A percentile compares a stretch with the other conserved stretches of the same genome.
phyloP scores from a whole-genome alignment of 1,284 basidiomycete species.

The Pulveroboletus sp. region DNA sequence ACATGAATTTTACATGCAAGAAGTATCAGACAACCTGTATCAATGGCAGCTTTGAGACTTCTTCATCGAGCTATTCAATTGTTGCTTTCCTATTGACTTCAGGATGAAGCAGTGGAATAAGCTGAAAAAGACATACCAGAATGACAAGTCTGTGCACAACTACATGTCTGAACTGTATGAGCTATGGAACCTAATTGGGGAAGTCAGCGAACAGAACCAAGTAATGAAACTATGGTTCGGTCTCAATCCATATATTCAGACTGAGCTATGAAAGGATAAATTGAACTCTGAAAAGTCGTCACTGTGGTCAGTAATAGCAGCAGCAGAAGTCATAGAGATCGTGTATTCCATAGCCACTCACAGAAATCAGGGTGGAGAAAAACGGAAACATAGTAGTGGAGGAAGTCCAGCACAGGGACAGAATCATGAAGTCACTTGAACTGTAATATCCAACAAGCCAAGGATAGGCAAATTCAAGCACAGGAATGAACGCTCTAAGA shows the following conservation, averaged over 20 bases:
- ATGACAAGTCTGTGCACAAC: slow-evolving; percentile 20
- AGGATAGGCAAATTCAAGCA: no score
- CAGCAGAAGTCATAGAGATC: no score
- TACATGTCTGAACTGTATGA: slow-evolving; percentile 29
- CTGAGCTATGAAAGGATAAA: slow-evolving; percentile 28
- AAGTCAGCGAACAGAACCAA: slow-evolving; percentile 23
- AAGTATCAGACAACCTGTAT: slow-evolving; percentile 31
- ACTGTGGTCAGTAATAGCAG: no score
- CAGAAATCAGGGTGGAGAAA: no score
- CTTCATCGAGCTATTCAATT: slow-evolving; percentile 34
- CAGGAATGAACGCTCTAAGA: no score
- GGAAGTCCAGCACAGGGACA: no score
- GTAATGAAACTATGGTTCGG: slow-evolving; percentile 41
- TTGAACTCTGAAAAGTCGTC: no score
- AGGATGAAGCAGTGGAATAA: background rate
- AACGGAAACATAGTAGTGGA: no score
- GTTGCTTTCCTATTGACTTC: slow-evolving; percentile 34
- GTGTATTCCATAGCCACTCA: no score
- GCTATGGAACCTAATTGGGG: slow-evolving; percentile 32
- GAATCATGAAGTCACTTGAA: no score
- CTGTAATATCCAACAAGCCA: no score
- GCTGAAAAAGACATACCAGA: slow-evolving; percentile 20
- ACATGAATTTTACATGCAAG: slow-evolving; percentile 41
- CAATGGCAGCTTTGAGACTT: slow-evolving; percentile 27
- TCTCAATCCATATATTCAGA: slow-evolving; percentile 30